Evolutionary conservation across 106 monocot genomes (phyloP).

Genomic region (Dendrobium chrysotoxum): DNA sequence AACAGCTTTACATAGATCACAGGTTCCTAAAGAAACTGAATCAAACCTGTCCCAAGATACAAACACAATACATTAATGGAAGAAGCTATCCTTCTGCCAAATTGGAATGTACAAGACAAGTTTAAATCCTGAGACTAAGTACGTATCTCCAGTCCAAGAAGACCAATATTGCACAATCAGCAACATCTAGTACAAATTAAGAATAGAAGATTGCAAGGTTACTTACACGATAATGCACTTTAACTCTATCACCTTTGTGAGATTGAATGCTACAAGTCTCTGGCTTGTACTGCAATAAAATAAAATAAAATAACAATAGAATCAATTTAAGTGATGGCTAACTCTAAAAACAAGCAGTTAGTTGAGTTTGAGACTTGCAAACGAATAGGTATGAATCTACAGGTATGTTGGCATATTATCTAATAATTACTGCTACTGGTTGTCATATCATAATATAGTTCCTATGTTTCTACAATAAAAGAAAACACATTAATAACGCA

Average conservation of each 20-base stretch:
- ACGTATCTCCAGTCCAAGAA: not conserved
- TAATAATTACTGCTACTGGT: not conserved
- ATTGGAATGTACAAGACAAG: not conserved
- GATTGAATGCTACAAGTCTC: slow-evolving; percentile 82
- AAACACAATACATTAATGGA: not conserved
- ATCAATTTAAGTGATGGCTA: not conserved
- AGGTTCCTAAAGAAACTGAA: not conserved
- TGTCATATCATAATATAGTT: not conserved
- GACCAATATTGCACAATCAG: not conserved
- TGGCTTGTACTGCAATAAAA: slow-evolving; percentile 75
- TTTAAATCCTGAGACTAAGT: not conserved
- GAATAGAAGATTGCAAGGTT: not conserved
- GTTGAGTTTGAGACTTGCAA: not conserved
- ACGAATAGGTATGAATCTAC: not conserved
- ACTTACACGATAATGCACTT: slow-evolving; percentile 97
- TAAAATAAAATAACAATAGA: not conserved
- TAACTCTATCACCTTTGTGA: slow-evolving; percentile 92
- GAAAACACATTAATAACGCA: not conserved
- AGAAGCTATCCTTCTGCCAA: not conserved
- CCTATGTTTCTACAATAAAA: not conserved
- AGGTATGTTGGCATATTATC: not conserved
- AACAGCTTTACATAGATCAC: not conserved
- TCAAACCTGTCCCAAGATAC: not conserved
- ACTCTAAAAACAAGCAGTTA: not conserved
- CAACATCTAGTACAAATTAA: not conserved